Conservation (phyloP, 139 green algal species). For the Dunaliella primolecta region DNA sequence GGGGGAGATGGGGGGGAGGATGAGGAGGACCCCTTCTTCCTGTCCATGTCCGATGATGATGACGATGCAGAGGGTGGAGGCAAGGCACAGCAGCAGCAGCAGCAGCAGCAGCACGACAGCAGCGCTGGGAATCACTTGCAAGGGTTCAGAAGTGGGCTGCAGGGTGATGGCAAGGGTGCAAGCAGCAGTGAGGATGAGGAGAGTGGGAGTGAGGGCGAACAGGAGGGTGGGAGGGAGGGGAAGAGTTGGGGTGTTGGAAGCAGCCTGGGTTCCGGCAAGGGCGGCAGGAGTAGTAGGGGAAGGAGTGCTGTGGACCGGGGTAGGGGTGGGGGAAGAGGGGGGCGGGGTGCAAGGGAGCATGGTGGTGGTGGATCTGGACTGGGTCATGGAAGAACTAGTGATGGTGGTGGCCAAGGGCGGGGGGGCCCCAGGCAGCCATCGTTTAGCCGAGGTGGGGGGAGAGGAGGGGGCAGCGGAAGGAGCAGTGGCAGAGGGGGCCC, state of each 20-base stretch:
- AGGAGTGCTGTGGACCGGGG: not conserved
- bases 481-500: too few species aligned
- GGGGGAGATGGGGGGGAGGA: not conserved
- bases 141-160: not conserved
- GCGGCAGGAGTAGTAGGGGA: not conserved
- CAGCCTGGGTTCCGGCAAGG: not conserved
- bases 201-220: not conserved
- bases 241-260: not conserved
- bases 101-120: too few species aligned
- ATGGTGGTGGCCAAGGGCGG: not conserved
- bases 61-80: conserved; percentile 4
- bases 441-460: not conserved
- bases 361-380: not conserved
- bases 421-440: not conserved
- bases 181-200: not conserved
- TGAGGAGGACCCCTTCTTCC: not conserved
- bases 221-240: not conserved
- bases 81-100: too few species aligned
- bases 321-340: not conserved
- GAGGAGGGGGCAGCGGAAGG: not conserved
- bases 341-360: not conserved
- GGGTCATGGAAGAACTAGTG: too few species aligned
- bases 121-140: not conserved
- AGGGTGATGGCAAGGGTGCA: not conserved
- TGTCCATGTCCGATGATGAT: not conserved